Percentiles rank a stretch among this genome's conserved stretches.
Evolutionary conservation across 163 green algal genomes (phyloP).

Genomic region (Scenedesmus sp.): DNA sequence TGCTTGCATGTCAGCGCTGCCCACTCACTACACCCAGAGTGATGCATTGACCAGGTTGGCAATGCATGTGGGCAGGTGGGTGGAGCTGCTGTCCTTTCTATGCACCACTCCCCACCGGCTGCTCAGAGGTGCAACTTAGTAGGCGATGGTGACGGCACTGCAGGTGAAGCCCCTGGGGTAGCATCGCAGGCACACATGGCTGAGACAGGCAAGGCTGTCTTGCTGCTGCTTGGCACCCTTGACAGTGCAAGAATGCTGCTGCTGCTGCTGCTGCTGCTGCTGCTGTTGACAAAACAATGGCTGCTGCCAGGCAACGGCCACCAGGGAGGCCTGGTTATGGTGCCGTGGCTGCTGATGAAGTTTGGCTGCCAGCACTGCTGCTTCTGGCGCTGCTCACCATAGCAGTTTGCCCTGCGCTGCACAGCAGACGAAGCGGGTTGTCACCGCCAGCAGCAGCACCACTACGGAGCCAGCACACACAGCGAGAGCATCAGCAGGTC

Average conservation of each 20-base stretch:
- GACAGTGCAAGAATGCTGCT: neutral
- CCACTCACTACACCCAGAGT: conserved; percentile 68
- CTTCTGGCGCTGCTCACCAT: conserved; percentile 3
- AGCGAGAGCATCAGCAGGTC: conserved; percentile 64
- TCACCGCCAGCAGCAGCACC: conserved; percentile 56
- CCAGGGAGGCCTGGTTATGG: no score
- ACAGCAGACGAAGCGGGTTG: conserved; percentile 3
- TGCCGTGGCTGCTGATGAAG: no score
- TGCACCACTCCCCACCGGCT: conserved; percentile 65
- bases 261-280: neutral
- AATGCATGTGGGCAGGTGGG: conserved; percentile 64
- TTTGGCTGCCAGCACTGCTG: no score
- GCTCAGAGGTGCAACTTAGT: conserved; percentile 61
- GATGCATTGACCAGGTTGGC: conserved; percentile 72
- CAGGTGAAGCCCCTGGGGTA: neutral
- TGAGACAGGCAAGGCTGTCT: neutral
- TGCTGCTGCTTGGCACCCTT: neutral
- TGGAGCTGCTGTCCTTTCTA: conserved; percentile 61
- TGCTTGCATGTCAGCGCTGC: neutral
- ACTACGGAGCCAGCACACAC: conserved; percentile 42
- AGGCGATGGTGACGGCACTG: conserved; percentile 55
- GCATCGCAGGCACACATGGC: neutral
- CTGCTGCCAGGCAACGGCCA: no score
- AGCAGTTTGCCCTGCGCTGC: conserved; percentile 13
- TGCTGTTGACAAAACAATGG: conserved; percentile 3